Conservation (phyloP, 306 rosid genomes). For the Vigna unguiculata region DNA sequence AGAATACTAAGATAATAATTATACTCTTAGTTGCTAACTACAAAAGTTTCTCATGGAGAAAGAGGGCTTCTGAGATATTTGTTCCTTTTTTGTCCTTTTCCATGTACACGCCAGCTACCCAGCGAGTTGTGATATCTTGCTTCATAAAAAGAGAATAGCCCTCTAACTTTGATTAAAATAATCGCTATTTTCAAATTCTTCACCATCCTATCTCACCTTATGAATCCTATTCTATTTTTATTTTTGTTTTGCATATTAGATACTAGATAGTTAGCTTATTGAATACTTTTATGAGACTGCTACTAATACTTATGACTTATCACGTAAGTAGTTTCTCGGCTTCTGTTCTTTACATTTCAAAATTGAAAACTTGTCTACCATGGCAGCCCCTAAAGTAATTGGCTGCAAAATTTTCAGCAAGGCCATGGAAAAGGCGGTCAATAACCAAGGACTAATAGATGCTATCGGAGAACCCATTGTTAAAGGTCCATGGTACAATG, state of each 20-base stretch:
- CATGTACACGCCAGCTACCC: conserved; percentile 6
- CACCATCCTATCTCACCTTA: conserved; percentile 17
- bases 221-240: neutral
- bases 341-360: conserved; percentile 29
- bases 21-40: neutral
- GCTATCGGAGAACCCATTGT: conserved; percentile 90
- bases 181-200: conserved; percentile 24
- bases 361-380: conserved; percentile 33
- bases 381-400: conserved; percentile 40
- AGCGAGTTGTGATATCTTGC: conserved; percentile 8
- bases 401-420: conserved; percentile 63
- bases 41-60: neutral
- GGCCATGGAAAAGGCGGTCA: conserved; percentile 81
- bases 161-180: conserved; percentile 10
- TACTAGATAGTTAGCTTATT: conserved; percentile 9
- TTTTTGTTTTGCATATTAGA: conserved; percentile 11
- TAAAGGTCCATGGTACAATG: conserved; percentile 96
- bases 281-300: conserved; percentile 21
- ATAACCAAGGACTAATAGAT: conserved; percentile 67
- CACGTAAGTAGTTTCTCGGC: conserved; percentile 19
- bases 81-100: conserved; percentile 21
- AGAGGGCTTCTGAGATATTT: conserved; percentile 1
- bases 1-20: conserved; percentile 11
- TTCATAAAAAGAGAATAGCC: conserved; percentile 21
- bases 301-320: neutral